phyloP scores from a whole-genome alignment of 176 grass and related monocot genomes.

The Musa itinerans region DNA sequence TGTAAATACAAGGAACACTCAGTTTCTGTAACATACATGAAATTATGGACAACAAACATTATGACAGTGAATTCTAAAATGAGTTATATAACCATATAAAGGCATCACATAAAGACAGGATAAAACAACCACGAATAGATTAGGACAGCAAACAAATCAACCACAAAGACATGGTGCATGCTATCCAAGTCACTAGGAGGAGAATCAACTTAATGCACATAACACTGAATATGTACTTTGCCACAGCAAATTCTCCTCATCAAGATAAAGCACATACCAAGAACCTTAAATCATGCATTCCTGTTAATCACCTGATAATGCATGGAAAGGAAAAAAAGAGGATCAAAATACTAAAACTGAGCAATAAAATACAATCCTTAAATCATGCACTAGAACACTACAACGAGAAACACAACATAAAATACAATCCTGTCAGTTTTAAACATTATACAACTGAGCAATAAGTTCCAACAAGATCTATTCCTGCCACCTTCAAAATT shows the following conservation, averaged over 20 bases:
- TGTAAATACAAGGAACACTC: conserved; percentile 23
- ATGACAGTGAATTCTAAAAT: background rate
- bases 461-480: no score
- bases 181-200: background rate
- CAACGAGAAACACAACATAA: no score
- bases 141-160: background rate
- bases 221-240: background rate
- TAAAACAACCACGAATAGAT: background rate
- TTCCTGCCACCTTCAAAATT: no score
- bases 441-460: no score
- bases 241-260: background rate
- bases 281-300: background rate
- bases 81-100: background rate
- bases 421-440: no score
- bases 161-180: background rate
- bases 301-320: background rate
- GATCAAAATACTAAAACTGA: background rate
- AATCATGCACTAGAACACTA: no score
- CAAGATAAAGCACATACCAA: background rate
- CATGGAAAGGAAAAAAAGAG: background rate
- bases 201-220: no score
- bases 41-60: background rate
- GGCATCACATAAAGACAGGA: background rate
- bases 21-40: background rate
- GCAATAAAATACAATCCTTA: no score